A percentile compares a stretch with the other conserved stretches of the same genome.
phyloP scores from a whole-genome alignment of 192 early-diverging fungal genomes.

The Dimargaris xerosporica region DNA sequence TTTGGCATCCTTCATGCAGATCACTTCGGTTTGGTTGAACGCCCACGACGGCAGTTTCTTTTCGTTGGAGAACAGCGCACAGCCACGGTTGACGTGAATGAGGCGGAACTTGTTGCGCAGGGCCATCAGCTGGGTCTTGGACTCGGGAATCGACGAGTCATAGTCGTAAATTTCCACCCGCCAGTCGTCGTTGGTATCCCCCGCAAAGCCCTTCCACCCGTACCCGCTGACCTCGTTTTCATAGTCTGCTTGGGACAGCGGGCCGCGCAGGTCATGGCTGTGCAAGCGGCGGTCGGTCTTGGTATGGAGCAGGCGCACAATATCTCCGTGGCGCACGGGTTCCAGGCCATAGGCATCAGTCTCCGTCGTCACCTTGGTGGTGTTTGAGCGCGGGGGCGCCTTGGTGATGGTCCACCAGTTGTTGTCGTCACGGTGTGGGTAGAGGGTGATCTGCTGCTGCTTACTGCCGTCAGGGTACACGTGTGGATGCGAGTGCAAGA shows the following conservation, averaged over 20 bases:
- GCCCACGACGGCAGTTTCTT: constrained; percentile 83
- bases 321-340: constrained; percentile 48
- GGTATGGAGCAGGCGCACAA: constrained; percentile 59
- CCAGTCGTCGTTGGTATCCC: constrained; percentile 91
- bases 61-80: constrained; percentile 68
- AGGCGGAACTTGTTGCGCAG: constrained; percentile 56
- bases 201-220: constrained; percentile 51
- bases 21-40: constrained; percentile 81
- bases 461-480: constrained; percentile 45
- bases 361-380: constrained; percentile 13
- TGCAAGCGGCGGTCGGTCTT: constrained; percentile 47
- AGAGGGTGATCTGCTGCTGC: constrained; percentile 70
- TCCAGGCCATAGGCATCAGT: too few species aligned
- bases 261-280: constrained; percentile 52
- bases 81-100: constrained; percentile 53
- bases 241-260: constrained; percentile 51
- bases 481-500: constrained; percentile 45
- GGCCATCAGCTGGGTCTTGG: constrained; percentile 38
- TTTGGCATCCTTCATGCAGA: constrained; percentile 71
- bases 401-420: constrained; percentile 54
- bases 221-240: constrained; percentile 62
- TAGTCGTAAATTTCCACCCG: constrained; percentile 55
- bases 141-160: constrained; percentile 29
- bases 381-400: constrained; percentile 21
- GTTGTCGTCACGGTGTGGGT: constrained; percentile 71